Base-by-base conservation (phyloP, 768 basidiomycete genomes). In the Holtermannia corniformis region DNA sequence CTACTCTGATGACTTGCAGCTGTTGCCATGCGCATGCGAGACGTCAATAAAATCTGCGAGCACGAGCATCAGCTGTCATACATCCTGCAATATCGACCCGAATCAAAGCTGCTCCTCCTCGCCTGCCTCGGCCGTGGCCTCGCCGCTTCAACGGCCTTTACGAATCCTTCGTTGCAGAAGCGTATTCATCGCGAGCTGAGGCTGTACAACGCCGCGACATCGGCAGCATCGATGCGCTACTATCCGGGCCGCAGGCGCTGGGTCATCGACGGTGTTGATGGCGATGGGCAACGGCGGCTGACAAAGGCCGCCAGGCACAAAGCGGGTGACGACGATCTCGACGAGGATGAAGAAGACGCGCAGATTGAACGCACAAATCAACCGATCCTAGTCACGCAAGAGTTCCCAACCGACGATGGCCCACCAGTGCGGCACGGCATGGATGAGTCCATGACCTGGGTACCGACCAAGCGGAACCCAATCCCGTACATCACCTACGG, bases 1-100 rank as follows among this genome's bases (percentile, higher is more conserved):
- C 14, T 32, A 10, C 41, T 41, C n/a, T 47, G 27, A 49, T 41
- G 41, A 42, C 11, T 21, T 23, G 3, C 63, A 93, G 91, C 89
- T 1, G 87, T 86, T 64, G 83, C 83, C 5, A 79, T 86, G 32
- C 69, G 77, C 1, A 79, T 76, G 3, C 75, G 80, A 47, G 78
- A 80, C 11, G 79, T 79, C 62, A 62, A 75, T 20, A 73, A 77
- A 10, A 80, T 86, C 14, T 80, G 87, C 14, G 84, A 87, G 55
- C 84, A 87, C 63, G 79, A 79, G 26, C 81, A 89, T 22, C 85
- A 85, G 57, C 73, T 96, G 26, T 81, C 86, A 52, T 82, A 79
- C 26, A 73, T 74, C 0, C 77, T 89, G 63, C 89, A 93, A 64
- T 90, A 87, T 75, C 84, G 90, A 64, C 86, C 89, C 49, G 88